Conservation (phyloP, 108 stramenopile genomes). For the Epipyxis sp. region DNA sequence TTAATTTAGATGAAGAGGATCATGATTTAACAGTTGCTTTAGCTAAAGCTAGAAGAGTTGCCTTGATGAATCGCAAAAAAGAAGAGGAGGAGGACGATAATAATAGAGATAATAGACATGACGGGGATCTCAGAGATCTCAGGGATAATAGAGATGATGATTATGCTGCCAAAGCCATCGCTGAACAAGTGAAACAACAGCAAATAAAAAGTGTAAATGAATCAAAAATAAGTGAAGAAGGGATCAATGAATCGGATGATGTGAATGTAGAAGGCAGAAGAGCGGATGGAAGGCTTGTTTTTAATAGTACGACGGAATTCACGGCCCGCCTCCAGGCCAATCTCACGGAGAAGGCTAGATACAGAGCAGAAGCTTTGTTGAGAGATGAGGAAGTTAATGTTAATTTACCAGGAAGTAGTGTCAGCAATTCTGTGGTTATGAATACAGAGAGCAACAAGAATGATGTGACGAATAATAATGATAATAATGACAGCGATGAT, state of each 20-base stretch:
- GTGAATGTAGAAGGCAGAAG: slow-evolving; percentile 6
- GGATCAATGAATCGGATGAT: not conserved
- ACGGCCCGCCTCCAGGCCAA: slow-evolving; percentile 37
- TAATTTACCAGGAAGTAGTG: too few relatives aligned
- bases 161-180: too few relatives aligned
- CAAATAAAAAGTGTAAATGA: not conserved
- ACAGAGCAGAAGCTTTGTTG: not conserved
- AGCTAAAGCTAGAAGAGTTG: slow-evolving; percentile 46
- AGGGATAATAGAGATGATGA: slow-evolving; percentile 10
- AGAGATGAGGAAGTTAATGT: not conserved
- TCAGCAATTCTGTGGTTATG: too few relatives aligned
- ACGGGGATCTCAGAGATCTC: slow-evolving; percentile 4
- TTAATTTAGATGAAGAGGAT: too few relatives aligned
- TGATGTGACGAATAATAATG: too few relatives aligned
- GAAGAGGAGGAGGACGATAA: slow-evolving; percentile 24
- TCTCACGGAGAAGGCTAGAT: not conserved
- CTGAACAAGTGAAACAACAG: too few relatives aligned
- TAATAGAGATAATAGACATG: not conserved
- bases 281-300: slow-evolving; percentile 40
- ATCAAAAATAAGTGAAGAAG: not conserved
- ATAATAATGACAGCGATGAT: too few relatives aligned
- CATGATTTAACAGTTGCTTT: slow-evolving; percentile 40
- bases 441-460: too few relatives aligned
- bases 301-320: slow-evolving; percentile 52
- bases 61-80: slow-evolving; percentile 35